Conservation (phyloP, 2,329 filamentous ascomycete species). For the Triangularia setosa region DNA sequence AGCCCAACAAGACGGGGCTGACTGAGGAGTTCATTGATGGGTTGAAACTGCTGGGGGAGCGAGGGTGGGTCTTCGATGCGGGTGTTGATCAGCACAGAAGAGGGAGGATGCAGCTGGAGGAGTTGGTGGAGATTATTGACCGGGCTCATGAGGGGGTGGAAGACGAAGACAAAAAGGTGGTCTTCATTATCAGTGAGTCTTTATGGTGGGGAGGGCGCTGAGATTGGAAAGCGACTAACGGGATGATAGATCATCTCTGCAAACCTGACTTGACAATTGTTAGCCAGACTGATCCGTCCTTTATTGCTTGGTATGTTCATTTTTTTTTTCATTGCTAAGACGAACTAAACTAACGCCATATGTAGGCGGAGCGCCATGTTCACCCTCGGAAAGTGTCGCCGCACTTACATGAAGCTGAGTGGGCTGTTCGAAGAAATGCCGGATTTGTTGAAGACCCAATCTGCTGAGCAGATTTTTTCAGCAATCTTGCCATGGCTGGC, state of each 20-base stretch:
- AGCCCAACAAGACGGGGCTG: constrained; percentile 63
- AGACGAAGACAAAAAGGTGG: constrained; percentile 53
- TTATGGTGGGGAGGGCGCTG: background rate
- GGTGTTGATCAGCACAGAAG: constrained; percentile 77
- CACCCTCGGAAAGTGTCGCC: constrained; percentile 59
- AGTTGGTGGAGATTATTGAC: constrained; percentile 66
- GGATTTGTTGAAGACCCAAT: constrained; percentile 45
- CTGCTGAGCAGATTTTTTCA: constrained; percentile 56
- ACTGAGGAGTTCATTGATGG: constrained; percentile 60
- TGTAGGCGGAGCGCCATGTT: constrained; percentile 55
- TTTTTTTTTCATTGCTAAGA: background rate
- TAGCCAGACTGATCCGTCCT: constrained; percentile 55
- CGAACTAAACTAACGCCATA: background rate
- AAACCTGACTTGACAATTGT: constrained; percentile 73
- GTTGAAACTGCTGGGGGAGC: constrained; percentile 60
- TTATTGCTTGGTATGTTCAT: constrained; percentile 56
- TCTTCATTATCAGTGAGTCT: constrained; percentile 66
- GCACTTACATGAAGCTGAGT: constrained; percentile 87
- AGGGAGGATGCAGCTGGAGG: constrained; percentile 69
- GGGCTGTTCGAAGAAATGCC: constrained; percentile 80
- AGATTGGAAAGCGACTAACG: background rate
- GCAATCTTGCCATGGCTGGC: constrained; percentile 67
- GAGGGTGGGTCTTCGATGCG: constrained; percentile 71
- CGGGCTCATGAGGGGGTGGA: constrained; percentile 59
- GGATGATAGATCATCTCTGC: constrained; percentile 75